A percentile compares a stretch with the other conserved stretches of the same genome.
Conservation (phyloP, 1,284 basidiomycete species). For the Leccinum pachyderme region DNA sequence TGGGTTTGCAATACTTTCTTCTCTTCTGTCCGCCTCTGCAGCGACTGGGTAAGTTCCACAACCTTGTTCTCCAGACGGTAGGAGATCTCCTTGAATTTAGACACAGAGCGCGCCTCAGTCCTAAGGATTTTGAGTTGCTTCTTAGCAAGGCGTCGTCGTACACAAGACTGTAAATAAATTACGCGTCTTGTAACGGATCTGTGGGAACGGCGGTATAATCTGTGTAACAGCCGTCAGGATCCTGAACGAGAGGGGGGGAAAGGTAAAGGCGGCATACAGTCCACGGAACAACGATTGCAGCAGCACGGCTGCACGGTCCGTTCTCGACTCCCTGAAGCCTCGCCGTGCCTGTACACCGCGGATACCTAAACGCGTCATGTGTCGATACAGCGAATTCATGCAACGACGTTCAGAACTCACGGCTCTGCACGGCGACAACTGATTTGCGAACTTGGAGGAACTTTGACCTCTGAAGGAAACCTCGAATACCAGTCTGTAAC, state of each 20-base stretch:
- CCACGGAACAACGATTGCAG: constrained; percentile 90
- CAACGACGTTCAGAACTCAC: constrained; percentile 51
- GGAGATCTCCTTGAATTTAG: constrained; percentile 99
- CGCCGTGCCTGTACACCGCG: constrained; percentile 80
- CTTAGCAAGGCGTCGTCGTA: constrained; percentile 86
- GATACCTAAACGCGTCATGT: constrained; percentile 49
- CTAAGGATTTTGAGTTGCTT: constrained; percentile 83
- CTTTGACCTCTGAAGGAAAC: constrained; percentile 71
- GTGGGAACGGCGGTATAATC: constrained; percentile 66
- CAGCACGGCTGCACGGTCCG: constrained; percentile 65
- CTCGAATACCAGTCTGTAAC: constrained; percentile 74
- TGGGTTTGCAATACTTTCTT: constrained; percentile 84
- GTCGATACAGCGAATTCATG: constrained; percentile 10
- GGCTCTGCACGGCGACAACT: constrained; percentile 79
- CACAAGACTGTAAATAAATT: constrained; percentile 87
- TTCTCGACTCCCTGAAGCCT: constrained; percentile 60
- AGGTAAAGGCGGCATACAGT: constrained; percentile 53
- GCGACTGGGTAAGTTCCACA: constrained; percentile 95
- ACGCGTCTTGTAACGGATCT: constrained; percentile 71
- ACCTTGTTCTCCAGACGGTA: constrained; percentile 99
- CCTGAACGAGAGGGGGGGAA: constrained; percentile 31
- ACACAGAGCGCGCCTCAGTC: constrained; percentile 93
- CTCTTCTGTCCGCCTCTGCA: constrained; percentile 90
- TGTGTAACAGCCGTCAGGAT: constrained; percentile 31
- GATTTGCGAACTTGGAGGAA: constrained; percentile 67